Base-by-base conservation (phyloP, 176 grass and related monocot genomes). In the Elaeis guineensis region DNA sequence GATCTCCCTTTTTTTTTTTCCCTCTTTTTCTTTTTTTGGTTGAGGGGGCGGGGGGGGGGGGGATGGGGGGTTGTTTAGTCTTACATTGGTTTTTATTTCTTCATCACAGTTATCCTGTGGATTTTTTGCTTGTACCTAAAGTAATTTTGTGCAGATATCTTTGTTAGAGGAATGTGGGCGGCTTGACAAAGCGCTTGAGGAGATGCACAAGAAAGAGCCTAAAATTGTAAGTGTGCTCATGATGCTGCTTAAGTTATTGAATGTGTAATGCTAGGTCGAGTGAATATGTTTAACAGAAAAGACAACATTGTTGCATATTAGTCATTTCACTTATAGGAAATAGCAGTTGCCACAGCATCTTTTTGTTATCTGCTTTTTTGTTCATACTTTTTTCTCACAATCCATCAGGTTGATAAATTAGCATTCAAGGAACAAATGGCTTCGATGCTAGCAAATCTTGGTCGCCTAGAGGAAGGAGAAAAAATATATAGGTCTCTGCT, bases 381-480 rank as follows among this genome's bases (percentile, higher is more conserved):
- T 44, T 16, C 16, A 50, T 32, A 17, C 6, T 28, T 21, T 48
- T 51, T 50, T 19, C 56, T 58, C 69, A 20, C 54, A 63, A 12
- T 52, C 17, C 81, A 55, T 65, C 68, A 98, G 94, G 84, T 98
- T 54, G 94, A 92, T 65, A 98, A 83, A 67, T 57, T 98, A 69
- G 70, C 94, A 39, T 93, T 83, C 70, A 92, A 75, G 72, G 94
- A 98, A 79, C 88, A 92, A 77, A 98, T 98, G 88, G 88, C 94
- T 62, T 79, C 78, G 19, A 75, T 98, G 57, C 69, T 98, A 63
- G 70, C 86, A 64, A 92, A 92, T 70, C 79, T 92, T 67, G 64
- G 74, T 26, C 71, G 50, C 57, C 79, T 89, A 63, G 85, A 93
- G 69, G 81, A 92, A 61, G 82, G 78, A 22, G 88, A 93, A 71